Conservation (phyloP, 495 filamentous ascomycete genomes). For the Tuber calosporum region DNA sequence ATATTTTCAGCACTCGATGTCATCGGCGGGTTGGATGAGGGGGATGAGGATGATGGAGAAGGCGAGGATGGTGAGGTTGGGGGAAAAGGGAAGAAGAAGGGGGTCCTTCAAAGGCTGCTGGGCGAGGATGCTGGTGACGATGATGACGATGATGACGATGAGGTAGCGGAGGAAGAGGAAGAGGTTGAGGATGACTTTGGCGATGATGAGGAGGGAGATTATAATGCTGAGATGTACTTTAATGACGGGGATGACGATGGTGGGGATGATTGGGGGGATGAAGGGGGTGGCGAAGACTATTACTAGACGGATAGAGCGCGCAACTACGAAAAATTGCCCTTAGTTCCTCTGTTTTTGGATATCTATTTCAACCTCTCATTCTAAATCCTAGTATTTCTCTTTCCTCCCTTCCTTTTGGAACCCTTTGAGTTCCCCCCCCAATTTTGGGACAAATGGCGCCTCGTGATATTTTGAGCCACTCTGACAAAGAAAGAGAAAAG, state of each 20-base stretch:
- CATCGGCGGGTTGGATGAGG: slow-evolving; percentile 26
- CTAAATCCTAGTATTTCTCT: background rate
- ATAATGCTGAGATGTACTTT: slow-evolving; percentile 42
- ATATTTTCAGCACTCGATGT: slow-evolving; percentile 35
- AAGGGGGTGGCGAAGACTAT: slow-evolving; percentile 35
- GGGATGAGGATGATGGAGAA: slow-evolving; percentile 21
- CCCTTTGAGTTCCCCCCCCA: background rate
- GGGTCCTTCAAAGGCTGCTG: slow-evolving; percentile 22
- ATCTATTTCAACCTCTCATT: background rate
- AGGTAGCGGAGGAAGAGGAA: slow-evolving; percentile 29
- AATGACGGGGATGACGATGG: slow-evolving; percentile 35
- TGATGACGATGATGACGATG: slow-evolving; percentile 35
- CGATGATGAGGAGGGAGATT: slow-evolving; percentile 41
- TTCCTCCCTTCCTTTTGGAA: background rate
- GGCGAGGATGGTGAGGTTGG: slow-evolving; percentile 29
- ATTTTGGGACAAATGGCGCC: background rate
- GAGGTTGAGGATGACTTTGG: slow-evolving; percentile 38
- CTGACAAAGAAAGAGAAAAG: background rate
- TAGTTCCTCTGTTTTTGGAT: background rate
- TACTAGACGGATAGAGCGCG: slow-evolving; percentile 17
- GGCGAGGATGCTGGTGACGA: slow-evolving; percentile 28
- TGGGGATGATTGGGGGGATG: slow-evolving; percentile 38
- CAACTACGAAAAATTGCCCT: background rate
- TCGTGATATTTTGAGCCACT: background rate
- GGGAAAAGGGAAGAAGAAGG: slow-evolving; percentile 32